Conservation (phyloP, 495 filamentous ascomycete species). For the Cercophora samala region DNA sequence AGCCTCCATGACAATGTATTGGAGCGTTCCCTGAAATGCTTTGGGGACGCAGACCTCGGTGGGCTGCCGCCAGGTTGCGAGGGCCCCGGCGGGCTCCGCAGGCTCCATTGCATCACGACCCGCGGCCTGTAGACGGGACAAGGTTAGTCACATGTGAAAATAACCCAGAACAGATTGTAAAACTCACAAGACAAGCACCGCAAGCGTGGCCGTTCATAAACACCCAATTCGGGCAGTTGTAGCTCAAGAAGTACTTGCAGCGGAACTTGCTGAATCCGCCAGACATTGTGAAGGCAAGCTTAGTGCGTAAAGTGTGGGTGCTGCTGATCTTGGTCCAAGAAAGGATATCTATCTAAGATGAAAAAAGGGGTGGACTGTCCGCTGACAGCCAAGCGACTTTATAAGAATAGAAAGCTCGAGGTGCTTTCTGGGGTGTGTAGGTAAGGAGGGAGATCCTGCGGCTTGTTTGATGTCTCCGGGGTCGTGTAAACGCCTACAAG, state of each 20-base stretch:
- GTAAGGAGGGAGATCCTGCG: not conserved
- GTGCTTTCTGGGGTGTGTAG: not conserved
- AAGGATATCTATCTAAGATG: not conserved
- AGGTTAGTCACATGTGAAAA: not conserved
- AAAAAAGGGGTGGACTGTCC: conserved; percentile 18
- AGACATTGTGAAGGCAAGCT: conserved; percentile 43
- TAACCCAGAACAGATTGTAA: not conserved
- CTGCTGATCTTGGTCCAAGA: not conserved
- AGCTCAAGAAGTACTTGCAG: conserved; percentile 58
- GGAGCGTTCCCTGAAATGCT: conserved; percentile 42
- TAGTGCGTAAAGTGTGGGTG: not conserved
- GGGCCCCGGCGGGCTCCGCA: conserved; percentile 16
- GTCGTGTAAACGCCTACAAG: not conserved
- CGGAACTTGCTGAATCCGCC: conserved; percentile 60
- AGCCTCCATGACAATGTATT: conserved; percentile 47
- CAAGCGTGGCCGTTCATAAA: conserved; percentile 58
- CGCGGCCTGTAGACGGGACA: conserved; percentile 34
- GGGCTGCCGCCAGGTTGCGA: conserved; percentile 14
- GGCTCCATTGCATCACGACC: conserved; percentile 45
- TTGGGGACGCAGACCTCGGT: conserved; percentile 40
- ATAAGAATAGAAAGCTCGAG: not conserved
- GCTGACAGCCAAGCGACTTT: conserved; percentile 31
- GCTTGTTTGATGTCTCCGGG: not conserved
- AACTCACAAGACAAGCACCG: conserved; percentile 54
- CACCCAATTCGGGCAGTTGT: conserved; percentile 60